Base-by-base conservation (phyloP, 2,329 filamentous ascomycete species). In the Trichoderma hamatum region DNA sequence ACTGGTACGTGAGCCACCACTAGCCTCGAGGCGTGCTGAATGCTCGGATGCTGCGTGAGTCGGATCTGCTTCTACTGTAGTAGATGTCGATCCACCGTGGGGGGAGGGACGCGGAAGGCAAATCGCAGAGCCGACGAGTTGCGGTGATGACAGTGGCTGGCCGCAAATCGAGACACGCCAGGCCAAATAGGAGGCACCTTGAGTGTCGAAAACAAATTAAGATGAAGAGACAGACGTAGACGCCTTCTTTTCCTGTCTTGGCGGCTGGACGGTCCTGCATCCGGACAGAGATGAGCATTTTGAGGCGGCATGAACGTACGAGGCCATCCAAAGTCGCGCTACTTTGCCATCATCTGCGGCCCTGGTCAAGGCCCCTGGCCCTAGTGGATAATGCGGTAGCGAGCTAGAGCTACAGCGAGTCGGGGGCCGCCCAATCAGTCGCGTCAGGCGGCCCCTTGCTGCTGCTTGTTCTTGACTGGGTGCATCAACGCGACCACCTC, bases 401-500 rank as follows among this genome's bases (percentile, higher is more conserved):
- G 34, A 43, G 56, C 56, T 43, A 59, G 21, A 78, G 75, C 74
- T 72, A 75, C 71, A 68, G 69, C 66, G 58, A 73, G 63, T 60
- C 60, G 64, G 68, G 67, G 36, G 21, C 28, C 43, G 71, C 67
- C 76, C 76, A 78, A 79, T 79, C 72, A 73, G 49, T 67, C 66
- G 55, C 62, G 70, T 60, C 64, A 34, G 60, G 55, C 34, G 28
- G 71, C 66, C 70, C 71, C 55, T 70, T 52, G 43, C 55, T 39
- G 26, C 54, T 59, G 55, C 55, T 58, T 62, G 72, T 71, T 72
- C 68, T 36, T 34, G 59, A 72, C 67, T n/a, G 26, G 59, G 72
- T 69, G 71, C 71, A 75, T 76, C 74, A 73, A 76, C 75, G 72
- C 66, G 76, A 76, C 75, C 72, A 26, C 63, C 73, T 30, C 66